These are phyloP conservation scores for Saprolegnia diclina DNA, from an alignment of 352 stramenopile genomes.

Conservation along the genomic window DNA sequence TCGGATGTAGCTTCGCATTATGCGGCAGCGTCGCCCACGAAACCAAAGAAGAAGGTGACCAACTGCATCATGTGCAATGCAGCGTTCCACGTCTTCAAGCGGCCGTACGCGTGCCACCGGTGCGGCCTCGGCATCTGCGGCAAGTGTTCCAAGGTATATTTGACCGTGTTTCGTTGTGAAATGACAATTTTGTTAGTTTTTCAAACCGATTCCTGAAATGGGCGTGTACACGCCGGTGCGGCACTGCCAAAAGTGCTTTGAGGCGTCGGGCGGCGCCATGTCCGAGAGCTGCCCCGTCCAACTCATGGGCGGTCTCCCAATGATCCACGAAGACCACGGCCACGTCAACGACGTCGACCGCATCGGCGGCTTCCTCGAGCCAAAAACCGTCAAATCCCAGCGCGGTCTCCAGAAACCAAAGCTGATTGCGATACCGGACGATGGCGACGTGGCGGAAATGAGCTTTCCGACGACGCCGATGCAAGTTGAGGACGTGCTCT, in stretches of 20 bases:
- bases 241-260: slow-evolving; percentile 73
- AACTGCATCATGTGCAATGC: slow-evolving; percentile 43
- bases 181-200: slow-evolving; percentile 34
- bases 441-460: slow-evolving; percentile 2
- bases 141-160: slow-evolving; percentile 52
- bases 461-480: slow-evolving; percentile 22
- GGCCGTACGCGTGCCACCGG: slow-evolving; percentile 76
- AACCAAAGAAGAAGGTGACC: slow-evolving; percentile 75
- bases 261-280: slow-evolving; percentile 54
- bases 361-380: slow-evolving; percentile 12
- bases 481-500: slow-evolving; percentile 25
- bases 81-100: slow-evolving; percentile 77
- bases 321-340: background rate
- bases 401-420: background rate
- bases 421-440: slow-evolving; percentile 14
- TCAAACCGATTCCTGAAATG: slow-evolving; percentile 74
- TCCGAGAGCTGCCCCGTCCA: slow-evolving; percentile 33
- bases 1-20: background rate
- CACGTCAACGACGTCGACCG: slow-evolving; percentile 13
- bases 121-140: slow-evolving; percentile 81
- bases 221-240: slow-evolving; percentile 69
- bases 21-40: slow-evolving; percentile 34
- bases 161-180: background rate
- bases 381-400: slow-evolving; percentile 5
- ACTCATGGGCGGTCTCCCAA: background rate